Base-by-base conservation (phyloP, 2,329 filamentous ascomycete genomes). In the Pseudogymnoascus sp. region DNA sequence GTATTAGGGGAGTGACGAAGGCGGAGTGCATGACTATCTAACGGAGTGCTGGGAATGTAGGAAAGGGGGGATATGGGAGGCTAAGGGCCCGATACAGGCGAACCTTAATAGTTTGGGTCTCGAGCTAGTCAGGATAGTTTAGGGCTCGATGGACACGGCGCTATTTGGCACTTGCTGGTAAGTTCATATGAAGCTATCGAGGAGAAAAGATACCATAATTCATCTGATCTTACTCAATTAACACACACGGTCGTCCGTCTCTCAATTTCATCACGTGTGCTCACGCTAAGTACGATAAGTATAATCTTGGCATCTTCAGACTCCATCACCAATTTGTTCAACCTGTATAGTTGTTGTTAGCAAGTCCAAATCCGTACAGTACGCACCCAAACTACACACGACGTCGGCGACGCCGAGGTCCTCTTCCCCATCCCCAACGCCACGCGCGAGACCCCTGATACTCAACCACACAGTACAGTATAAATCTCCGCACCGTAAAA, bases 1-100 rank as follows among this genome's bases (percentile, higher is more conserved):
- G n/a, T 71, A 69, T 63, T 72, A 50, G 67, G 32, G 18, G 25
- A 7, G 6, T 12, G 18, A 12, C 4, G 32, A 12, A 5, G 32
- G 18, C 6, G 20, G 11, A 58, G 12, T 58, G 57, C 25, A 58
- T 58, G n/a, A 37, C n/a, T 37, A 58, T 58, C 22, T 58, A 58
- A 58, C 20, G 57, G 32, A 58, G 14, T 11, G 12, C 12, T 4
- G 43, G 43, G n/a, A n/a, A 30, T 30, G 30, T 30, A 18, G 43
- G 43, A 50, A 4, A 12, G 43, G 25, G 28, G 25, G 25, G 28
- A 14, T 30, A 50, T 18, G n/a, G 54, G 54, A 25, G 8, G 16
- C 9, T 14, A 37, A 58, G 12, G 35, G 54, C 1, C 54, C 54
- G 11, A 28, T 22, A n/a, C 30, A 37, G 18, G 30, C 28, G 14